Conservation (phyloP, 345 rosid genomes). For the Citrus sp. region DNA sequence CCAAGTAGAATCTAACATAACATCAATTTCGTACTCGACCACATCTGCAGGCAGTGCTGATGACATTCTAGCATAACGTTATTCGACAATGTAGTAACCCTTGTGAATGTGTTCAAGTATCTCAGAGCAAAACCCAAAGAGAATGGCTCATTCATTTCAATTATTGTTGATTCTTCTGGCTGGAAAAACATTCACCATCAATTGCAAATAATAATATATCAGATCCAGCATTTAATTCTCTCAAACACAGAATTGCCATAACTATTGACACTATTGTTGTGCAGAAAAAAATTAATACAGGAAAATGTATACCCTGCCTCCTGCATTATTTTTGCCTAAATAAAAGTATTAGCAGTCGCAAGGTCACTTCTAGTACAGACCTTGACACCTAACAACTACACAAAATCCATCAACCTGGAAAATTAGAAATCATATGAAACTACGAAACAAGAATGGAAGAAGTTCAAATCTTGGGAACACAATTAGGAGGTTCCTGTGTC, state of each 20-base stretch:
- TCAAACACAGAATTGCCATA: neutral
- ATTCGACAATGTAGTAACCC: slow-evolving; percentile 85
- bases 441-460: neutral
- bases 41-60: slow-evolving; percentile 84
- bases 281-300: neutral
- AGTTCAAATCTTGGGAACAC: neutral
- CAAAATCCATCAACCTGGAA: neutral
- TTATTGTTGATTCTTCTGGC: slow-evolving; percentile 86
- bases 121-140: too few species aligned
- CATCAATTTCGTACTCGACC: slow-evolving; percentile 96
- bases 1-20: slow-evolving; percentile 82
- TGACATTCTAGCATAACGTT: slow-evolving; percentile 83
- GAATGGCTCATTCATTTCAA: too few species aligned
- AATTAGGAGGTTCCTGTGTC: slow-evolving; percentile 62
- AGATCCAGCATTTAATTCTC: neutral
- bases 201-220: neutral
- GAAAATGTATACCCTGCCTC: slow-evolving; percentile 53
- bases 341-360: slow-evolving; percentile 86
- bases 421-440: neutral
- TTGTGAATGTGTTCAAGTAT: slow-evolving; percentile 43
- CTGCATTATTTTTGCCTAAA: slow-evolving; percentile 87
- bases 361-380: slow-evolving; percentile 93
- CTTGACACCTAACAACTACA: slow-evolving; percentile 90
- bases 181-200: slow-evolving; percentile 26
- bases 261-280: neutral